These are phyloP conservation scores for Dothideomycetidae sp. DNA, from an alignment of 2,329 filamentous ascomycete species.

Conservation along the genomic window DNA sequence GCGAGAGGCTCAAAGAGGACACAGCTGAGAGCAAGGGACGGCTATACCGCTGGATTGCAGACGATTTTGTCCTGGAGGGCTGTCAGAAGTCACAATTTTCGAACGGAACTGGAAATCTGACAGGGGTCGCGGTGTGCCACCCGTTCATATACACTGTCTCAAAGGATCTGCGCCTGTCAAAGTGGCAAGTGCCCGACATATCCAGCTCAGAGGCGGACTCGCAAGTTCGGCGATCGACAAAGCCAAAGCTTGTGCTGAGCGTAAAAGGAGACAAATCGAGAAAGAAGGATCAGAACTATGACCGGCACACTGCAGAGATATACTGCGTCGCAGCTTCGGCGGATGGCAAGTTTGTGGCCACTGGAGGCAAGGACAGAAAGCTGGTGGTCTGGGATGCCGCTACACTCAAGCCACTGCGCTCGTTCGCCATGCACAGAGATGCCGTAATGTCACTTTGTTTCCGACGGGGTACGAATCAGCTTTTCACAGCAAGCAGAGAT, in stretches of 20 bases:
- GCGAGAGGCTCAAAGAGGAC: slow-evolving; percentile 74
- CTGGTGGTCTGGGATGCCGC: slow-evolving; percentile 80
- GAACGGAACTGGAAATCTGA: slow-evolving; percentile 63
- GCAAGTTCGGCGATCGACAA: slow-evolving; percentile 44
- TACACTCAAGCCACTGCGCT: slow-evolving; percentile 61
- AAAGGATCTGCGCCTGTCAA: slow-evolving; percentile 71
- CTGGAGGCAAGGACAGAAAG: slow-evolving; percentile 70
- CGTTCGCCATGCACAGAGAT: slow-evolving; percentile 86
- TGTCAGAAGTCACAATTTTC: slow-evolving; percentile 61
- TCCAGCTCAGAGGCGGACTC: slow-evolving; percentile 14
- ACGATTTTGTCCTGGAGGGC: slow-evolving; percentile 53
- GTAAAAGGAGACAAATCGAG: slow-evolving; percentile 48
- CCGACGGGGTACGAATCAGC: slow-evolving; percentile 57
- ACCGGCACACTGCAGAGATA: slow-evolving; percentile 65
- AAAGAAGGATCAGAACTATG: slow-evolving; percentile 45
- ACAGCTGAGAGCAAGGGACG: slow-evolving; percentile 83
- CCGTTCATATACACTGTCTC: slow-evolving; percentile 80
- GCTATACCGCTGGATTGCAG: slow-evolving; percentile 67
- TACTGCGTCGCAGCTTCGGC: slow-evolving; percentile 73
- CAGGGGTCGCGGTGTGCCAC: slow-evolving; percentile 61
- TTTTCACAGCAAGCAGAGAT: slow-evolving; percentile 84
- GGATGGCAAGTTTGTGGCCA: slow-evolving; percentile 81
- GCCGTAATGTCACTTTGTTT: slow-evolving; percentile 76
- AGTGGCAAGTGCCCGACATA: slow-evolving; percentile 66
- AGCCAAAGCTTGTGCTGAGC: slow-evolving; percentile 48